These are phyloP conservation scores for Dipodascopsis uninucleata DNA, from an alignment of 805 yeast species.

Conservation along the genomic window DNA sequence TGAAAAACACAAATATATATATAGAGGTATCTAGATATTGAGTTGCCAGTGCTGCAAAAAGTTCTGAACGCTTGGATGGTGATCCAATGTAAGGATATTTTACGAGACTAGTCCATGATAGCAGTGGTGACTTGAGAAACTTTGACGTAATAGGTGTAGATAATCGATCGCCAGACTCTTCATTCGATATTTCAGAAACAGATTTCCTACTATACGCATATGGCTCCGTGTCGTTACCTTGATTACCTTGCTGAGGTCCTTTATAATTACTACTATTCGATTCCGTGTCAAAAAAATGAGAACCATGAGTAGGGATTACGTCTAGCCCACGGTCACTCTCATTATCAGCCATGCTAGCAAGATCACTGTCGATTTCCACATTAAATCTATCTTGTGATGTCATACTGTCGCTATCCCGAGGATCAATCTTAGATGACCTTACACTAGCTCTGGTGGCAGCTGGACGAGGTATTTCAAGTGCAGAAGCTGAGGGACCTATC, in stretches of 20 bases:
- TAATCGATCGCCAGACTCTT: neutral
- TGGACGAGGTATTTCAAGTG: neutral
- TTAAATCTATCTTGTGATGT: neutral
- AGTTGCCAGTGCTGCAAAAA: slow-evolving; percentile 23
- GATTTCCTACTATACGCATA: too few relatives aligned
- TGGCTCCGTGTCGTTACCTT: too few relatives aligned
- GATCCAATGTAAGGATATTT: slow-evolving; percentile 6
- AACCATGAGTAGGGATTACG: too few relatives aligned
- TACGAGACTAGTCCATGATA: neutral
- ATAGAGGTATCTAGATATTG: slow-evolving; percentile 24
- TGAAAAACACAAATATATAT: slow-evolving; percentile 39
- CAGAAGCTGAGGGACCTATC: neutral
- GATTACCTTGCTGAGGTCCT: too few relatives aligned
- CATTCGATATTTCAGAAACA: neutral
- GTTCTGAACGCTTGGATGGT: slow-evolving; percentile 24
- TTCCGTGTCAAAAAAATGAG: too few relatives aligned
- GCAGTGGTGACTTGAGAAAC: neutral
- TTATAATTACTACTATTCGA: too few relatives aligned
- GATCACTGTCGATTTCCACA: neutral
- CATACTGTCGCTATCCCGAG: too few relatives aligned
- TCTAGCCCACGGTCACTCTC: too few relatives aligned
- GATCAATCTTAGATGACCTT: too few relatives aligned
- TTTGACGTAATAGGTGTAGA: too few relatives aligned
- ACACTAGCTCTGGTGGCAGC: neutral
- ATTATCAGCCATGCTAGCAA: slow-evolving; percentile 5